Conservation (phyloP, 2,329 filamentous ascomycete species). For the Aureobasidium lini region DNA sequence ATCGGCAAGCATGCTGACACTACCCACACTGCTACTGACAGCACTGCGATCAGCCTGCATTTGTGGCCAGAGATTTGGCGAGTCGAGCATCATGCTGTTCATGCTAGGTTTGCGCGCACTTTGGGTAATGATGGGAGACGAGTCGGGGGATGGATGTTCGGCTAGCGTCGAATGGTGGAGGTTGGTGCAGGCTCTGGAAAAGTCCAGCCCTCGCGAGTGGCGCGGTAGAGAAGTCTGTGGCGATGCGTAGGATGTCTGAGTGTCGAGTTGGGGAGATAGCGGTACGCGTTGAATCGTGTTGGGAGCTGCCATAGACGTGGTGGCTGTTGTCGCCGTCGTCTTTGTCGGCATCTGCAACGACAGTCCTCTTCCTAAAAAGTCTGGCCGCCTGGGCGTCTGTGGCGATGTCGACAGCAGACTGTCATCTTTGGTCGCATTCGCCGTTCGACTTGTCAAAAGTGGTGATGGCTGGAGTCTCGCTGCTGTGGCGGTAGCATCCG, state of each 20-base stretch:
- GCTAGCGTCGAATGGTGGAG: constrained; percentile 92
- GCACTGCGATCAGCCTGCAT: constrained; percentile 55
- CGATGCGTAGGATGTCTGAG: constrained; percentile 76
- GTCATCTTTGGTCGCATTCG: constrained; percentile 37
- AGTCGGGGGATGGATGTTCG: constrained; percentile 79
- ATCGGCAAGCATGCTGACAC: constrained; percentile 58
- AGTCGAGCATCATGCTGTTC: constrained; percentile 46
- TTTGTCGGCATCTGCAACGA: constrained; percentile 62
- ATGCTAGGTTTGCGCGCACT: constrained; percentile 46
- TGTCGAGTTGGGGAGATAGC: constrained; percentile 78
- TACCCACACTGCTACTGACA: constrained; percentile 75
- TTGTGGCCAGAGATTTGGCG: constrained; percentile 46
- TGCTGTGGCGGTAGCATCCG: constrained; percentile 31
- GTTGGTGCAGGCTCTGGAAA: constrained; percentile 86
- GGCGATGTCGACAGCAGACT: constrained; percentile 33
- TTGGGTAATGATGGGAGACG: constrained; percentile 75
- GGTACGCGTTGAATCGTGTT: constrained; percentile 53
- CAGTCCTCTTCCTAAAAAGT: constrained; percentile 56
- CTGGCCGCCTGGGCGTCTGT: constrained; percentile 62
- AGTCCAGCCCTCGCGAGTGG: constrained; percentile 84
- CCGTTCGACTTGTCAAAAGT: constrained; percentile 34
- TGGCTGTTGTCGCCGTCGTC: constrained; percentile 31
- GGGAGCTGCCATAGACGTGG: constrained; percentile 34
- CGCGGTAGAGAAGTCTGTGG: constrained; percentile 82
- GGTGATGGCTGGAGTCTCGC: constrained; percentile 36